phyloP scores from a whole-genome alignment of 352 stramenopile genomes.

The Phytophthora tentaculata region DNA sequence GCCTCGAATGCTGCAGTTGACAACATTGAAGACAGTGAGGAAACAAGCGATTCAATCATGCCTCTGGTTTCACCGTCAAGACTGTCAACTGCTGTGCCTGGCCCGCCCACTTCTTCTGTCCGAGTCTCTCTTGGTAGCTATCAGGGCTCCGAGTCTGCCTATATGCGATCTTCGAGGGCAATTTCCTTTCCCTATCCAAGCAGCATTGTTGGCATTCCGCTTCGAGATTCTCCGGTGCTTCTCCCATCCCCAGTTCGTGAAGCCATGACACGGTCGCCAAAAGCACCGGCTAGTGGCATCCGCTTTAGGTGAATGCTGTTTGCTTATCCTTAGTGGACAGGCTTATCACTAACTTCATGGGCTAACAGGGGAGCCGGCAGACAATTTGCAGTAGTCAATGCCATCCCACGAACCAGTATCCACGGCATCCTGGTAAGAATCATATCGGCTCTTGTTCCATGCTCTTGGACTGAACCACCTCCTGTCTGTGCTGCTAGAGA shows the following conservation, averaged over 20 bases:
- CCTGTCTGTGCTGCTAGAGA: constrained; percentile 27
- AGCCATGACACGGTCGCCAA: constrained; percentile 48
- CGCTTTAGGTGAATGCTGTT: constrained; percentile 49
- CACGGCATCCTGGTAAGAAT: constrained; percentile 52
- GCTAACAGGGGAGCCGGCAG: constrained; percentile 48
- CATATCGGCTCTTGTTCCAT: background rate
- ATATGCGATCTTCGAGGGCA: constrained; percentile 31
- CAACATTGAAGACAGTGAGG: constrained; percentile 11
- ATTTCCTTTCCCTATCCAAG: constrained; percentile 35
- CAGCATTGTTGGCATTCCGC: constrained; percentile 24
- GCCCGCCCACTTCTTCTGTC: constrained; percentile 30
- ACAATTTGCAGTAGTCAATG: constrained; percentile 61
- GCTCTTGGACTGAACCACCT: constrained; percentile 8
- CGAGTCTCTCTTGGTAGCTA: constrained; percentile 18
- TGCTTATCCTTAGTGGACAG: background rate
- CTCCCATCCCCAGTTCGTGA: constrained; percentile 52
- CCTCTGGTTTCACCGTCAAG: constrained; percentile 31
- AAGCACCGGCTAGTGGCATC: constrained; percentile 45
- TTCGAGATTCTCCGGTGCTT: constrained; percentile 38
- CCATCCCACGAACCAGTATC: constrained; percentile 35
- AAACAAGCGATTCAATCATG: constrained; percentile 23
- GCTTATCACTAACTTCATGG: constrained; percentile 4
- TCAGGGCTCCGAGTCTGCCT: constrained; percentile 21
- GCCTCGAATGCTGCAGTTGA: constrained; percentile 4
- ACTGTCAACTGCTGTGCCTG: constrained; percentile 13